Evolutionary conservation across 805 yeast genomes (phyloP).

Genomic region (Metschnikowia peoriensis): DNA sequence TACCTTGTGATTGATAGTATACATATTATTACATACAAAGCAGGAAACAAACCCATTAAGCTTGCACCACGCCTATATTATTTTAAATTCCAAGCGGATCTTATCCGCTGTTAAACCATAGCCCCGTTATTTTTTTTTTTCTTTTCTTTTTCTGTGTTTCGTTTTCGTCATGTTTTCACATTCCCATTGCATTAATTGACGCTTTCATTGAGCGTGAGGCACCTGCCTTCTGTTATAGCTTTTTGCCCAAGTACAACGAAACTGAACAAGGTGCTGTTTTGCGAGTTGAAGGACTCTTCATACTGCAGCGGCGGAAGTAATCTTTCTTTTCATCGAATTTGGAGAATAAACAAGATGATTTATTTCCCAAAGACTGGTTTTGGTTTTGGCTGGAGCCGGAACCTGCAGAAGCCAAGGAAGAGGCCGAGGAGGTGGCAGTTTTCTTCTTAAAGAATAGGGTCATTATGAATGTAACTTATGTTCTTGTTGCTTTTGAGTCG

Average conservation of each 20-base stretch:
- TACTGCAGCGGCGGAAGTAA: conserved; percentile 39
- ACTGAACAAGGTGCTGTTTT: conserved; percentile 28
- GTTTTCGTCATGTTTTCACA: background rate
- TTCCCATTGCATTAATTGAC: background rate
- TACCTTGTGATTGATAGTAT: conserved; percentile 2
- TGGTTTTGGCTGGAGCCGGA: conserved; percentile 5
- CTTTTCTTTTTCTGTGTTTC: background rate
- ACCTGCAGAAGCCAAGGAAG: conserved; percentile 16
- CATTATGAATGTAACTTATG: conserved; percentile 1
- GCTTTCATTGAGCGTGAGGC: background rate
- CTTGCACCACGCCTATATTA: background rate
- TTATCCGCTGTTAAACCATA: background rate
- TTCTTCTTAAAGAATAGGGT: conserved; percentile 24
- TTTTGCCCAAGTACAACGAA: conserved; percentile 41
- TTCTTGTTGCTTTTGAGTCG: background rate
- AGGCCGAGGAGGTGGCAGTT: conserved; percentile 24
- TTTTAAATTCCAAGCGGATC: background rate
- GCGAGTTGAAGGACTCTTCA: conserved; percentile 23
- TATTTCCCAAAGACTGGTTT: conserved; percentile 4
- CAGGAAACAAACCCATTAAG: background rate
- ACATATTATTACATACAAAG: conserved; percentile 7
- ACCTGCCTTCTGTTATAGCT: conserved; percentile 11
- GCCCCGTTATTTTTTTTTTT: conserved; percentile 1
- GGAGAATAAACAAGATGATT: conserved; percentile 26
- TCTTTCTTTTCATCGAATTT: conserved; percentile 48